phyloP scores from a whole-genome alignment of 2,329 filamentous ascomycete genomes.

The Fusarium verrucosum region DNA sequence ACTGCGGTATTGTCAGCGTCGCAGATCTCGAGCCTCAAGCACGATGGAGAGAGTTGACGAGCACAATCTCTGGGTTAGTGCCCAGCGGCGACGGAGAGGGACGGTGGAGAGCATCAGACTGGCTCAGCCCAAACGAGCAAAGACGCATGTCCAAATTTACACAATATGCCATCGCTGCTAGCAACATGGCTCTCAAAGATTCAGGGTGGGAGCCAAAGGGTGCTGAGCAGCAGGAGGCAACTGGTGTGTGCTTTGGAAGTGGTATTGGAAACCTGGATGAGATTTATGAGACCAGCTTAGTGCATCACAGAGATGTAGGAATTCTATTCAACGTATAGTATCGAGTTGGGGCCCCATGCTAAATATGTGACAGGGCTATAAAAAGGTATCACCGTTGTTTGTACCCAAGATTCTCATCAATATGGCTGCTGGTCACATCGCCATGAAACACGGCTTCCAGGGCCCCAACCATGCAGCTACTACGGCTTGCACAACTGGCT shows the following conservation, averaged over 20 bases:
- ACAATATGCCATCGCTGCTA: conserved; percentile 88
- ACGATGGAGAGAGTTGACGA: conserved; percentile 77
- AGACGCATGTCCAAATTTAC: conserved; percentile 90
- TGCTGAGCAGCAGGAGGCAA: conserved; percentile 73
- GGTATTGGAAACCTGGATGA: conserved; percentile 96
- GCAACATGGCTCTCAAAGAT: conserved; percentile 85
- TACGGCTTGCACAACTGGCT: conserved; percentile 95
- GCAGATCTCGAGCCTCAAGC: conserved; percentile 64
- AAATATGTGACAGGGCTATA: conserved; percentile 74
- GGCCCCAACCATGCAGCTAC: conserved; percentile 94
- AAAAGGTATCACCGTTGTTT: conserved; percentile 91
- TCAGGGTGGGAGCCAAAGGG: conserved; percentile 75
- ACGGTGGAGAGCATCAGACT: conserved; percentile 64
- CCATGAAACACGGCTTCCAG: conserved; percentile 88
- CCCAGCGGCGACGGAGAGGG: conserved; percentile 59
- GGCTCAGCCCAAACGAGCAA: conserved; percentile 63
- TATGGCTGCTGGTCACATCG: conserved; percentile 91
- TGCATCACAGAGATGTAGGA: conserved; percentile 76
- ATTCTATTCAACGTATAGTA: too few species aligned
- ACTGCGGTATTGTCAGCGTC: conserved; percentile 83
- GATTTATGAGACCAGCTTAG: conserved; percentile 83
- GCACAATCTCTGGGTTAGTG: conserved; percentile 85
- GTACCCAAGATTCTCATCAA: conserved; percentile 95
- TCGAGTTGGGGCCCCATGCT: conserved; percentile 6
- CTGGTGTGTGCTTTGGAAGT: conserved; percentile 92